Conservation (phyloP, 2,329 filamentous ascomycete genomes). For the Xylaria digitata region DNA sequence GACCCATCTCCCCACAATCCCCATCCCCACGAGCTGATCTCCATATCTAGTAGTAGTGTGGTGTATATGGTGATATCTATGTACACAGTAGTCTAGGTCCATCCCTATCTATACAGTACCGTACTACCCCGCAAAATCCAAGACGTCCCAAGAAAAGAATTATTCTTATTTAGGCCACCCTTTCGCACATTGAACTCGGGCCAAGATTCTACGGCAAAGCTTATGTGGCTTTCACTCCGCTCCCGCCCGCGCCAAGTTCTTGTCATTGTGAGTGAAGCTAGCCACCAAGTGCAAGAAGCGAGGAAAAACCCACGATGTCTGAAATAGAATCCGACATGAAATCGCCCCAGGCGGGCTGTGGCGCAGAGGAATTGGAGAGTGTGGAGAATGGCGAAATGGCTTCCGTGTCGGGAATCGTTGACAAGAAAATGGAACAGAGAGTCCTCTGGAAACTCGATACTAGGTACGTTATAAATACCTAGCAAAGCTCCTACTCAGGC, state of each 20-base stretch:
- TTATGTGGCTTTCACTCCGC: background rate
- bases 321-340: slow-evolving; percentile 28
- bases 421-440: slow-evolving; percentile 53
- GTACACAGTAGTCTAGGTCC: background rate
- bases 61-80: background rate
- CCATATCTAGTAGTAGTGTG: background rate
- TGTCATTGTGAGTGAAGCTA: background rate
- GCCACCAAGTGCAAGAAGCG: background rate
- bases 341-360: slow-evolving; percentile 11
- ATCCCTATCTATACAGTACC: background rate
- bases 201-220: slow-evolving; percentile 9
- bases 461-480: slow-evolving; percentile 51
- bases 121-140: slow-evolving; percentile 30
- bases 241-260: background rate
- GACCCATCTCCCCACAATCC: slow-evolving; percentile 11
- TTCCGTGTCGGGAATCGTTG: slow-evolving; percentile 26
- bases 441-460: slow-evolving; percentile 66
- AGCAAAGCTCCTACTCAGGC: background rate
- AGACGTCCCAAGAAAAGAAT: slow-evolving; percentile 2
- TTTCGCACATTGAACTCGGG: background rate
- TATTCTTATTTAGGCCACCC: slow-evolving; percentile 9
- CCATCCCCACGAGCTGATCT: slow-evolving; percentile 6
- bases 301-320: slow-evolving; percentile 24
- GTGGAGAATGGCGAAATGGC: slow-evolving; percentile 41
- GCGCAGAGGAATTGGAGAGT: slow-evolving; percentile 43